Base-by-base conservation (phyloP, 2,329 filamentous ascomycete genomes). In the Ustilaginoidea virens region DNA sequence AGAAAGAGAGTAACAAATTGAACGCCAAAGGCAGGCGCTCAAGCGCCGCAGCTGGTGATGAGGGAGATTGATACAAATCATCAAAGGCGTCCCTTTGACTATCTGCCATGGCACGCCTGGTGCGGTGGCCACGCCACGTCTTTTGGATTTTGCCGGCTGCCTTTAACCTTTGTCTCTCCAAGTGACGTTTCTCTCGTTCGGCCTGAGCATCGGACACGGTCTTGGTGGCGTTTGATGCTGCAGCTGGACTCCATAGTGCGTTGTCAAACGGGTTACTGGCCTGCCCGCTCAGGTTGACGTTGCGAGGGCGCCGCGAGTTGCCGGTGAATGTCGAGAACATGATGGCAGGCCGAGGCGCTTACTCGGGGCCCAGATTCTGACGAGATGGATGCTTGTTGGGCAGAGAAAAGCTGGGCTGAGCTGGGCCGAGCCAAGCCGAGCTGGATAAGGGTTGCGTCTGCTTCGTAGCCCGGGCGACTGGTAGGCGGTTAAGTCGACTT, bases 271-370 rank as follows among this genome's bases (percentile, higher is more conserved):
- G 82, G 46, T 93, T 92, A 28, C 63, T 62, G 39, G 71, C 72
- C 42, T 86, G 78, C 37, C 85, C 90, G 40, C 83, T 90, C 36
- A 98, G 75, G 55, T 96, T 94, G 49, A 96, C 83, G 51, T 94
- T 86, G 39, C 90, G 77, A 36, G 79, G 77, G 40, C 81, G 80
- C 46, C 82, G 76, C 43, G 83, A 81, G 55, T 60, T 81, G 42
- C 90, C 90, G 15, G 81, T 90, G 58, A 98, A 98, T 30, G 80
- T 85, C 36, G 80, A 76, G 58, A 90, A 92, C 87, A 94, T 94
- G 48, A 41, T 43, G 40, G 28, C 25, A 25, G 25, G 30, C 27
- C 29, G 17, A 24, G 23, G 15, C 23, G 30, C 27, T 10, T 12
- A 13, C n/a, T 24, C 8, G 14, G 22, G 11, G 22, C 8, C n/a